phyloP scores from a whole-genome alignment of 352 stramenopile genomes.

The Phytopythium vexans region DNA sequence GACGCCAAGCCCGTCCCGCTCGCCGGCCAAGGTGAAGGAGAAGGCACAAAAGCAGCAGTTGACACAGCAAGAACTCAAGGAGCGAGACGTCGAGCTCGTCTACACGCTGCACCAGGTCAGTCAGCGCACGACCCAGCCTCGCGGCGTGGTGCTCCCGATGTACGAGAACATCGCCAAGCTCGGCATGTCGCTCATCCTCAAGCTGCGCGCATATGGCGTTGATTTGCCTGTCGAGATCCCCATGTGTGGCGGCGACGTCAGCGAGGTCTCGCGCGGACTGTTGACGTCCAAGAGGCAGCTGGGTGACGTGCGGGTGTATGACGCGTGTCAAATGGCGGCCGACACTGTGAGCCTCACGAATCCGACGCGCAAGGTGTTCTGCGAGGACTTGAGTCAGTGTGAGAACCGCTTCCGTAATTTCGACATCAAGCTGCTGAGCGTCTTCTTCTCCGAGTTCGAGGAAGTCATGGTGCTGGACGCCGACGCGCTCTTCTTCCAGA shows the following conservation, averaged over 20 bases:
- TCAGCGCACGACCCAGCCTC: no score
- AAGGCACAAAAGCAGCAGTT: no score
- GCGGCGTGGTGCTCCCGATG: slow-evolving; percentile 51
- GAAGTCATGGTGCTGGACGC: slow-evolving; percentile 54
- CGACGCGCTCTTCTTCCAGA: slow-evolving; percentile 37
- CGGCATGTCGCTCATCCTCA: slow-evolving; percentile 42
- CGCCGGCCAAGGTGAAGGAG: no score
- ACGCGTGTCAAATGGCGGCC: slow-evolving; percentile 1
- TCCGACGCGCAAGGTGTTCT: slow-evolving; percentile 13
- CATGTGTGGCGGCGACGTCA: slow-evolving; percentile 33
- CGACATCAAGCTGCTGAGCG: slow-evolving; percentile 24
- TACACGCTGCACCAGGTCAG: no score
- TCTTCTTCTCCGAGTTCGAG: slow-evolving; percentile 45
- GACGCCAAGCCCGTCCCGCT: no score
- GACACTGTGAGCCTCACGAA: neutral
- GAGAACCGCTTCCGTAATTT: slow-evolving; percentile 25
- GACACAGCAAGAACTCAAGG: no score
- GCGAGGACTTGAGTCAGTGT: slow-evolving; percentile 23
- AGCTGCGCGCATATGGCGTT: slow-evolving; percentile 33
- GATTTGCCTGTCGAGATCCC: slow-evolving; percentile 47
- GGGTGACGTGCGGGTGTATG: neutral
- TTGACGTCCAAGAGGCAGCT: neutral
- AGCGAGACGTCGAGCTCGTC: no score
- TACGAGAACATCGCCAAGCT: slow-evolving; percentile 42
- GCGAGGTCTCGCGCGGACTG: neutral